These are phyloP conservation scores for Aspergillus wentii DNA, from an alignment of 495 filamentous ascomycete species.

Conservation along the genomic window DNA sequence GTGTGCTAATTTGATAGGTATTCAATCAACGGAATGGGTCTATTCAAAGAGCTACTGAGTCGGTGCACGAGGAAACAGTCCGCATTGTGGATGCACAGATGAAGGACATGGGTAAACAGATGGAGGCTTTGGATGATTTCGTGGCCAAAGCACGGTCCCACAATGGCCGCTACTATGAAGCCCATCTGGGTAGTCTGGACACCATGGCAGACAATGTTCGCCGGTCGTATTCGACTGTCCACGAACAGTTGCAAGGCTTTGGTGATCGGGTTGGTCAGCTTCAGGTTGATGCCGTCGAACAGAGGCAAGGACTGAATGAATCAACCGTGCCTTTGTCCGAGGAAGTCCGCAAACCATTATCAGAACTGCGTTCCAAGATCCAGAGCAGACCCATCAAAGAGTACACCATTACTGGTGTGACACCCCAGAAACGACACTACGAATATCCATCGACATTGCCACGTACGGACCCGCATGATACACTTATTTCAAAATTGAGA, in stretches of 20 bases:
- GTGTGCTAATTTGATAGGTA: conserved; percentile 42
- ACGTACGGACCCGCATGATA: conserved; percentile 66
- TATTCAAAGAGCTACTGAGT: conserved; percentile 75
- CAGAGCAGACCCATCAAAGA: conserved; percentile 59
- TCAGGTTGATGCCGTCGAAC: conserved; percentile 54
- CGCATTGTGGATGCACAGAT: conserved; percentile 88
- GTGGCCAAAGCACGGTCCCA: conserved; percentile 77
- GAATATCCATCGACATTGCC: conserved; percentile 72
- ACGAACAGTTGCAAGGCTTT: conserved; percentile 57
- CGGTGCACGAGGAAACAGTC: conserved; percentile 88
- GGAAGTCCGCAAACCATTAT: conserved; percentile 62
- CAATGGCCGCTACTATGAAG: conserved; percentile 69
- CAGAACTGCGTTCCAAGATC: conserved; percentile 61
- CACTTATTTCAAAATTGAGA: conserved; percentile 54
- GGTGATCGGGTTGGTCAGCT: conserved; percentile 58
- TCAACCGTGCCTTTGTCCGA: conserved; percentile 54
- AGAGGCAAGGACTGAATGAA: conserved; percentile 47
- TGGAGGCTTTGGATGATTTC: conserved; percentile 85
- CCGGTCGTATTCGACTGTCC: conserved; percentile 64
- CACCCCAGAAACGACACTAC: conserved; percentile 74
- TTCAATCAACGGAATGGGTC: conserved; percentile 75
- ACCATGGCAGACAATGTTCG: conserved; percentile 59
- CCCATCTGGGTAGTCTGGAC: conserved; percentile 56
- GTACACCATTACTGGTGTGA: conserved; percentile 79
- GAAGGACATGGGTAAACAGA: conserved; percentile 76